phyloP scores from a whole-genome alignment of 176 grass and related monocot species.

The Cenchrus americanus region DNA sequence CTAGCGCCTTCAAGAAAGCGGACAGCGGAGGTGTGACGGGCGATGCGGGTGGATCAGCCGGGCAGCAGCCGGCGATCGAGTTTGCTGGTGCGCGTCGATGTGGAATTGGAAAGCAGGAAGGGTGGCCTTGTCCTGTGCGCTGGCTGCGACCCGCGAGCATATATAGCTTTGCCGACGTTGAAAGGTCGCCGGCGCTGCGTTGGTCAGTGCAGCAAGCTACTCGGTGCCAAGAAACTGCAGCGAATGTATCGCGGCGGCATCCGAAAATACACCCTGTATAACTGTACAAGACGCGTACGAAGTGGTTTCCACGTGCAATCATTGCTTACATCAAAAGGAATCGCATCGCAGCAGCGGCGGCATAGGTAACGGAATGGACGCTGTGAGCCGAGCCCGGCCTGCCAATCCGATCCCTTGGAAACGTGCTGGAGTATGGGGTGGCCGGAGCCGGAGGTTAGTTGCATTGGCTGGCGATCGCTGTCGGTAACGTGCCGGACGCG shows the following conservation, averaged over 20 bases:
- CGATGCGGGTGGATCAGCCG: background rate
- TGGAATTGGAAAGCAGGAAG: background rate
- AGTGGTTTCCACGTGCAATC: background rate
- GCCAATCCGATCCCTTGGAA: background rate
- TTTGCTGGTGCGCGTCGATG: background rate
- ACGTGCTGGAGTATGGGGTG: no score
- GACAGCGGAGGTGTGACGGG: background rate
- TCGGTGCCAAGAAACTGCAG: constrained; percentile 9
- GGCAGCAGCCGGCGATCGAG: background rate
- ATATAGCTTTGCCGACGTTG: background rate
- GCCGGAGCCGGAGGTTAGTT: background rate
- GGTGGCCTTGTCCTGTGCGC: background rate
- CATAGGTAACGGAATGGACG: background rate
- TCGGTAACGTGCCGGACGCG: constrained; percentile 2
- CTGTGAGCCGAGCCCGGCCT: no score
- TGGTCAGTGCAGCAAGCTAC: constrained; percentile 16
- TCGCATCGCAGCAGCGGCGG: background rate
- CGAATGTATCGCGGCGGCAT: background rate
- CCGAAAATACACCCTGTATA: background rate
- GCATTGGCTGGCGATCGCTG: background rate
- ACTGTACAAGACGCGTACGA: background rate
- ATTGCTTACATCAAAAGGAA: constrained; percentile 16
- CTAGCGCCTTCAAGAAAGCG: no score
- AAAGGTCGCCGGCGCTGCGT: background rate
- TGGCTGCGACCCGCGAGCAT: background rate